Evolutionary conservation across 1,284 basidiomycete genomes (phyloP), one percentile per base, ranked within the genome.

Genomic region (Calocybe gambosa): DNA sequence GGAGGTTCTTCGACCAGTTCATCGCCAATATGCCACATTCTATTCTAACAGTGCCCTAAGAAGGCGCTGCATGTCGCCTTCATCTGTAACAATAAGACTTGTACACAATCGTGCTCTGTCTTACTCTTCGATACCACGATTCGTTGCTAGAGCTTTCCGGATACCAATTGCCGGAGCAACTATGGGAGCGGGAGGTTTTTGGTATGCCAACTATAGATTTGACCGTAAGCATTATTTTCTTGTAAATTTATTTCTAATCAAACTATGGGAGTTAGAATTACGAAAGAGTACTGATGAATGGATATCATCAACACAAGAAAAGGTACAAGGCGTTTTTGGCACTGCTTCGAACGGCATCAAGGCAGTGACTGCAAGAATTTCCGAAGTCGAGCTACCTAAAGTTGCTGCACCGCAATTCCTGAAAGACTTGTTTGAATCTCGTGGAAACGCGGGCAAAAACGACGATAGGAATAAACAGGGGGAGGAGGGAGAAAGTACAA

Each of bases 141-240:
- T 93, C 55, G 77, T 93, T 39, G 81, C 84, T 0, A 74, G 89
- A 35, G 91, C 90, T 0, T 91, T 94, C 60, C 74, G 85, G 43
- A 81, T 94, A 1, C 91, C 91, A 26, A 75, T 91, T 51, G 91
- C 89, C 25, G 89, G 86, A 10, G 85, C 82, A 18, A 89, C 89
- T 0, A 78, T 92, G 18, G 91, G 92, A 9, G 92, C 86, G 1
- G 92, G 93, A n/a, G 85, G 89, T 0, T 70, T 93, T 47, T 89
- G 88, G 5, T 95, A 94, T 65, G 92, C 90, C 13, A 93, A 93
- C 62, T 94, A 93, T 71, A 92, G 91, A 68, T 83, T 93, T 57
- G 92, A 96, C 71, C 89, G 92, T 90, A 51, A 55, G 80, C 66
- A 18, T 21, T 5, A 21, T 19, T 33, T 42, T 23, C 21, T 7